phyloP scores from a whole-genome alignment of 257 asterid genomes.

The Solanum stenotomum region DNA sequence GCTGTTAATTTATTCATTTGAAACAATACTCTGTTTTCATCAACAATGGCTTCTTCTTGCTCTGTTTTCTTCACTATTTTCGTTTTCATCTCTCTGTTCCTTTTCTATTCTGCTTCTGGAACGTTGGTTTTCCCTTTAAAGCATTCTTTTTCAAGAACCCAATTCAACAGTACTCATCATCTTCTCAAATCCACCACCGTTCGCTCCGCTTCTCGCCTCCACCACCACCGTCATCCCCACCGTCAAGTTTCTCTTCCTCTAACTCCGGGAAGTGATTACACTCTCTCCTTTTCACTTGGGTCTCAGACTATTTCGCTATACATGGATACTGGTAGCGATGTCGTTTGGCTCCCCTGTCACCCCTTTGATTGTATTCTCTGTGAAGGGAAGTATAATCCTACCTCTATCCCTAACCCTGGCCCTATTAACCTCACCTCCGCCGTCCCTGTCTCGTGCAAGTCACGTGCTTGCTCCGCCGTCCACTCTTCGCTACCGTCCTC shows the following conservation, averaged over 20 bases:
- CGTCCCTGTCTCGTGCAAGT: conserved; percentile 36
- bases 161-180: conserved; percentile 50
- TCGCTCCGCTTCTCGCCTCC: conserved; percentile 60
- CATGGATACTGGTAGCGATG: conserved; percentile 95
- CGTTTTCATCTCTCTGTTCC: neutral
- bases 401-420: conserved; percentile 35
- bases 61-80: conserved; percentile 10
- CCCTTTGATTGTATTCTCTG: conserved; percentile 89
- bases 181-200: conserved; percentile 69
- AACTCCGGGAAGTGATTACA: conserved; percentile 78
- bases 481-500: conserved; percentile 58
- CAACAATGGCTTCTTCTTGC: neutral
- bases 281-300: conserved; percentile 62
- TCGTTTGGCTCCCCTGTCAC: conserved; percentile 93
- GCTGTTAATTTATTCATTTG: neutral
- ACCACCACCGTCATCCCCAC: conserved; percentile 30
- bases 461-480: conserved; percentile 65
- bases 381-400: conserved; percentile 63
- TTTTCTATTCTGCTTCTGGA: conserved; percentile 2
- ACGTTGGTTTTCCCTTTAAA: conserved; percentile 45
- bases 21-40: neutral
- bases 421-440: conserved; percentile 72
- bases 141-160: conserved; percentile 50
- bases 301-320: conserved; percentile 65
- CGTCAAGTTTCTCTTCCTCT: conserved; percentile 78